Percentiles rank a stretch among this genome's conserved stretches.
Conservation (phyloP, 2,329 filamentous ascomycete species). For the Phialophora macrospora region DNA sequence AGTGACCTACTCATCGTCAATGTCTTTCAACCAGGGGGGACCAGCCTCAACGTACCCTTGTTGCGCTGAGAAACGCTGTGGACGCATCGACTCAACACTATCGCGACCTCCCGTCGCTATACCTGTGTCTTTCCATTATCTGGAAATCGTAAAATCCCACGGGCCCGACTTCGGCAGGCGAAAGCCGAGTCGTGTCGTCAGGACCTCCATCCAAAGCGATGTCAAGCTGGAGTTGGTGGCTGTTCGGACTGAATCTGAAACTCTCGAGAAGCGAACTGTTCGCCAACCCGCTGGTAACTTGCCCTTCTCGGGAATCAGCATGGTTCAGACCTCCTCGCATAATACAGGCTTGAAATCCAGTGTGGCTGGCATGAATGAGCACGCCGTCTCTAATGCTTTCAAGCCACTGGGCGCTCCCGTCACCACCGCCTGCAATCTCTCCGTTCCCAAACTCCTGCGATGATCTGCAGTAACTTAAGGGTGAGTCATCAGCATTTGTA, state of each 20-base stretch:
- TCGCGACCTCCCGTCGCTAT: neutral
- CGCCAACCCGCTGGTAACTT: conserved; percentile 1
- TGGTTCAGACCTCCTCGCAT: neutral
- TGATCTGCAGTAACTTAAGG: conserved; percentile 6
- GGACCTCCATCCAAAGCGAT: neutral
- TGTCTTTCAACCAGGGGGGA: neutral
- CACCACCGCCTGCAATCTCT: neutral
- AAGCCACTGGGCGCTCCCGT: neutral
- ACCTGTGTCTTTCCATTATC: conserved; percentile 5
- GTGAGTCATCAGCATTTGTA: conserved; percentile 13
- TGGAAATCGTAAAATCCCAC: conserved; percentile 11
- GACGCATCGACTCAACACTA: neutral
- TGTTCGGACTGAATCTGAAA: neutral
- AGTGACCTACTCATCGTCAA: neutral
- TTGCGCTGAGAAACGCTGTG: neutral
- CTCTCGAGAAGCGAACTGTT: conserved; percentile 10
- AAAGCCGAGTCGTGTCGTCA: neutral
- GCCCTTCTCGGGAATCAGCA: neutral
- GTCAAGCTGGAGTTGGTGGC: neutral
- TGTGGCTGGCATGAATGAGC: neutral
- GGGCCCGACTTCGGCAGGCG: neutral
- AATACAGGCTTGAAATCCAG: neutral
- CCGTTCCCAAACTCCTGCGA: conserved; percentile 8
- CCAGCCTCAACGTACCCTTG: neutral
- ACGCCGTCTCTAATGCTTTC: neutral